Conservation (phyloP, 2,329 filamentous ascomycete genomes). For the Phoma sp. region DNA sequence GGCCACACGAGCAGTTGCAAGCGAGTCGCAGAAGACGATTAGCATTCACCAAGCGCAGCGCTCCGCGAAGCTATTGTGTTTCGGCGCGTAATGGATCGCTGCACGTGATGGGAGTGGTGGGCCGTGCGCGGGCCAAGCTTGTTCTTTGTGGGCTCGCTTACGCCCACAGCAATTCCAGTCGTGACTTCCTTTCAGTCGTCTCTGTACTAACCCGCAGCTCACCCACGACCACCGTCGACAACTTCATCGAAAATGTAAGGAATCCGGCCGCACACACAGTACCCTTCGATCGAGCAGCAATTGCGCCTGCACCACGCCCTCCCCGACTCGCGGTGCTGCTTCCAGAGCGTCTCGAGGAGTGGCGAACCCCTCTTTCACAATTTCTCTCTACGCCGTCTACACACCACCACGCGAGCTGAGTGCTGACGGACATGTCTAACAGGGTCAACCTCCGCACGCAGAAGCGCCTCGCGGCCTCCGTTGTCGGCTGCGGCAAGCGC, state of each 20-base stretch:
- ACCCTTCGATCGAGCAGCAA: constrained; percentile 24
- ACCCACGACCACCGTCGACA: constrained; percentile 47
- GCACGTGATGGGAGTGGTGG: constrained; percentile 11
- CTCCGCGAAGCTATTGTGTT: constrained; percentile 1
- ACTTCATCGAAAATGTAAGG: constrained; percentile 52
- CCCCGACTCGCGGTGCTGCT: constrained; percentile 31
- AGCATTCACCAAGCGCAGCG: not conserved
- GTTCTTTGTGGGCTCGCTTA: constrained; percentile 13
- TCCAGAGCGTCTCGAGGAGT: constrained; percentile 34
- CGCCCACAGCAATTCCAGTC: constrained; percentile 7
- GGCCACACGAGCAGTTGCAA: not conserved
- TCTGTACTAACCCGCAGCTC: constrained; percentile 26
- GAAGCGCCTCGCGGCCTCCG: constrained; percentile 99
- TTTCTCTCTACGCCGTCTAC: constrained; percentile 25
- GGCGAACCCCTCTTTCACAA: constrained; percentile 45
- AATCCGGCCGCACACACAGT: constrained; percentile 25
- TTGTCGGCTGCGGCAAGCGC: constrained; percentile 98
- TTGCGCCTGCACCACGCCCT: constrained; percentile 23
- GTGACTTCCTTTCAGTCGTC: constrained; percentile 12
- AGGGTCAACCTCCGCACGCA: constrained; percentile 99
- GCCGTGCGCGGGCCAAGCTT: constrained; percentile 11
- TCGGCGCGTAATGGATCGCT: constrained; percentile 12
- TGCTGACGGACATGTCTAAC: constrained; percentile 44
- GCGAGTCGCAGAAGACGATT: not conserved
- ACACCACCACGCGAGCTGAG: constrained; percentile 25